These are phyloP conservation scores for Sapria himalayana DNA, from an alignment of 345 rosid species.

Conservation along the genomic window DNA sequence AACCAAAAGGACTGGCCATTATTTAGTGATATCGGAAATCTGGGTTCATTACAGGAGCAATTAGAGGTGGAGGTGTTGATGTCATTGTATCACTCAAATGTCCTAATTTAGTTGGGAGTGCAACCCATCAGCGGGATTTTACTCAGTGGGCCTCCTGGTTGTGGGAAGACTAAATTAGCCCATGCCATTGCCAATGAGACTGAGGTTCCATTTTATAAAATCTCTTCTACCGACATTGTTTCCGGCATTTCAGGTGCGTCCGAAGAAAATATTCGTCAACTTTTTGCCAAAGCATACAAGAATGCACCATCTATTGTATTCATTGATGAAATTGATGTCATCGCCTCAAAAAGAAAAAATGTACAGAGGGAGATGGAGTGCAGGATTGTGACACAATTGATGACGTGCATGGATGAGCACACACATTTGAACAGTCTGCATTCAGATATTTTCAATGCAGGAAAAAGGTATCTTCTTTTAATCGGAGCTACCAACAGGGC, in stretches of 20 bases:
- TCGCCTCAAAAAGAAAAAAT: constrained; percentile 80
- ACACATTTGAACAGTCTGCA: constrained; percentile 13
- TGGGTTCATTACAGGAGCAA: constrained; percentile 35
- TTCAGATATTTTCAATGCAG: constrained; percentile 15
- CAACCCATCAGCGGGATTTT: constrained; percentile 58
- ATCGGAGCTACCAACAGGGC: constrained; percentile 95
- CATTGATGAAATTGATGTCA: constrained; percentile 90
- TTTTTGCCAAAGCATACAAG: constrained; percentile 57
- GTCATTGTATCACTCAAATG: constrained; percentile 55
- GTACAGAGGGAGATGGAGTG: constrained; percentile 85
- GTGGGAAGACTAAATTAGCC: constrained; percentile 64
- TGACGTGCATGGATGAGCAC: constrained; percentile 89
- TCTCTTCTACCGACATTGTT: constrained; percentile 80
- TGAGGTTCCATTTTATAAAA: constrained; percentile 63
- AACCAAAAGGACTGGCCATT: constrained; percentile 43
- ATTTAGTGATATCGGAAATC: constrained; percentile 78
- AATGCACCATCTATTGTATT: constrained; percentile 79
- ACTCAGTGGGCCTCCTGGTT: constrained; percentile 71
- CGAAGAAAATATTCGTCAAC: constrained; percentile 72
- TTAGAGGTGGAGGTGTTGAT: constrained; percentile 53
- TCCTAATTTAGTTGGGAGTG: constrained; percentile 34
- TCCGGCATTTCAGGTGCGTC: constrained; percentile 66
- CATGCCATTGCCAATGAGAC: constrained; percentile 63
- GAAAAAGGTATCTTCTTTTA: constrained; percentile 50
- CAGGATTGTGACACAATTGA: constrained; percentile 72